Evolutionary conservation across 495 filamentous ascomycete genomes (phyloP), one percentile per base, ranked within the genome.

Genomic region (Xylaria venustula): DNA sequence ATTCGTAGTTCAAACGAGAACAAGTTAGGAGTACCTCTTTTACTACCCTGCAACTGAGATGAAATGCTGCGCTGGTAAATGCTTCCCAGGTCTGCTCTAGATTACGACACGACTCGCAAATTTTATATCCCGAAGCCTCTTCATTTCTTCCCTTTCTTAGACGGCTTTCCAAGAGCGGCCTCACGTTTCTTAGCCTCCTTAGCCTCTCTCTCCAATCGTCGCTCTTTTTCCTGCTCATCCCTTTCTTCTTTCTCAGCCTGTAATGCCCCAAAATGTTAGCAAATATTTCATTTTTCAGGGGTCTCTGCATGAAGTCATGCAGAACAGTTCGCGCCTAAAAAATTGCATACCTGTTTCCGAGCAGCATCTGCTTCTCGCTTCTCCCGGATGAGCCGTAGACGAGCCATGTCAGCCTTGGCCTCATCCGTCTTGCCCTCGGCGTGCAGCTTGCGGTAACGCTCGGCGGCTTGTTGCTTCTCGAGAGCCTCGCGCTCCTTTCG

Each of bases 361-460:
- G 81, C 81, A 23, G 90, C 84, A 71, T 96, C 93, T 26, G 88
- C 87, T 72, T 94, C 94, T 36, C 94, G 82, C 79, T 89, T 87
- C 82, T 96, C 90, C 23, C 87, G 82, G 57, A 98, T 90, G 52
- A 93, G 67, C 64, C 78, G 83, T 70, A 98, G 72, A 54, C 94
- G 80, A 51, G 90, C 94, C 68, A 98, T 66, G 80, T 98, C 94
- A n/a, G 91, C 87, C 65, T 88, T 89, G 20, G 93, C 94, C 80
- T 98, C 91, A 55, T 98, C 95, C 40, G 94, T 97, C 83, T 97
- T 97, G 56, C 94, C 94, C 66, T 91, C 91, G 58, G 91, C 91
- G 67, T 98, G 94, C 64, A 98, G 71, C 81, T 97, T 97, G 82
- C 88, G 83, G 69, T 97, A 98, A 54, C 88, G 82, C 80, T 97